Conservation (phyloP, 2,329 filamentous ascomycete genomes). For the Cytospora piceicola region DNA sequence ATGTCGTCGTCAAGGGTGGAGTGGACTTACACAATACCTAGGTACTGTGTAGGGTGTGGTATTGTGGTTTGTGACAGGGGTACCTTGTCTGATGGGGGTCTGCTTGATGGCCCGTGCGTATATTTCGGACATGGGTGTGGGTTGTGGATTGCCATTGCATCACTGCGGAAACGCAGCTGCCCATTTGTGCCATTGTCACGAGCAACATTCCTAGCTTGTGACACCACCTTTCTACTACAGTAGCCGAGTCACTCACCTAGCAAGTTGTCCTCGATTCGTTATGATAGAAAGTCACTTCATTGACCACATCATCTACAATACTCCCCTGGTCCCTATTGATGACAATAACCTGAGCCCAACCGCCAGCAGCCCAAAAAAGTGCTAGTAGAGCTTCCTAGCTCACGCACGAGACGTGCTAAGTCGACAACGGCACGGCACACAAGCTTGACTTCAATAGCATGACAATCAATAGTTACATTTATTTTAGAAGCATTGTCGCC, state of each 20-base stretch:
- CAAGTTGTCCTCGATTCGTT: background rate
- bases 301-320: background rate
- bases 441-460: background rate
- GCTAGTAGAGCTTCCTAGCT: background rate
- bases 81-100: background rate
- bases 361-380: background rate
- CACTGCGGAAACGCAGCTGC: background rate
- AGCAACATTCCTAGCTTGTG: slow-evolving; percentile 2
- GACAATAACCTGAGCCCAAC: background rate
- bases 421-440: background rate
- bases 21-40: no score
- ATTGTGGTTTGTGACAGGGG: background rate
- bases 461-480: background rate
- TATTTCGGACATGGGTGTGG: background rate
- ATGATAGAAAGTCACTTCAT: background rate
- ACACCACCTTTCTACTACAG: slow-evolving; percentile 2
- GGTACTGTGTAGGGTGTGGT: no score
- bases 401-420: background rate
- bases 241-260: background rate
- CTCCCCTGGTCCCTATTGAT: background rate
- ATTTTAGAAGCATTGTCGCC: background rate
- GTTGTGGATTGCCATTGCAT: background rate
- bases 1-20: no score
- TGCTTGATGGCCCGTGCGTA: background rate
- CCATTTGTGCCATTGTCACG: background rate